A percentile compares a stretch with the other conserved stretches of the same genome.
Evolutionary conservation across 306 rosid genomes (phyloP).

Genomic region (Cotoneaster glaucophyllus): DNA sequence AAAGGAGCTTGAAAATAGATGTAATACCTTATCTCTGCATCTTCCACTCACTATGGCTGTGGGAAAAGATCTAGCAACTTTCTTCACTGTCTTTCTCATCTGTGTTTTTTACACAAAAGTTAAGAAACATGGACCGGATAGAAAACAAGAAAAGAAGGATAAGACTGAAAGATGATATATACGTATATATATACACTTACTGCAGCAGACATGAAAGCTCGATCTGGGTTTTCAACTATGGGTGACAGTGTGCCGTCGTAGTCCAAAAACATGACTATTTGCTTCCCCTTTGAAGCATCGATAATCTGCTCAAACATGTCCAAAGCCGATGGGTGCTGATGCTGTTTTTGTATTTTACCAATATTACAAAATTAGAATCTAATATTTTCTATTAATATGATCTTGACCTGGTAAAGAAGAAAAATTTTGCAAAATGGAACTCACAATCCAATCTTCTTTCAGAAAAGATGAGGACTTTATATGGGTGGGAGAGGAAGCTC

Average conservation of each 20-base stretch:
- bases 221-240: constrained; percentile 80
- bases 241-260: constrained; percentile 94
- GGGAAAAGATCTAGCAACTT: constrained; percentile 70
- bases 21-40: constrained; percentile 82
- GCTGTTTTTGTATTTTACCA: constrained; percentile 24
- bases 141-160: neutral
- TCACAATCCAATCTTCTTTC: constrained; percentile 67
- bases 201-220: constrained; percentile 73
- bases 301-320: constrained; percentile 71
- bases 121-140: neutral
- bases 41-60: constrained; percentile 92
- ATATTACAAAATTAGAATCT: neutral
- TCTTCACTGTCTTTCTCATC: constrained; percentile 85
- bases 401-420: neutral
- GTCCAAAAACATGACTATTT: constrained; percentile 80
- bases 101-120: constrained; percentile 20
- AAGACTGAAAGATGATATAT: neutral
- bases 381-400: neutral
- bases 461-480: constrained; percentile 46
- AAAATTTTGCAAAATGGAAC: neutral
- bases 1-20: constrained; percentile 1
- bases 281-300: constrained; percentile 72
- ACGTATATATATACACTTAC: constrained; percentile 28
- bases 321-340: constrained; percentile 76
- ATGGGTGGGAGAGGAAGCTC: constrained; percentile 83